Base-by-base conservation (phyloP, 2,329 filamentous ascomycete species). In the Colletotrichum noveboracense region DNA sequence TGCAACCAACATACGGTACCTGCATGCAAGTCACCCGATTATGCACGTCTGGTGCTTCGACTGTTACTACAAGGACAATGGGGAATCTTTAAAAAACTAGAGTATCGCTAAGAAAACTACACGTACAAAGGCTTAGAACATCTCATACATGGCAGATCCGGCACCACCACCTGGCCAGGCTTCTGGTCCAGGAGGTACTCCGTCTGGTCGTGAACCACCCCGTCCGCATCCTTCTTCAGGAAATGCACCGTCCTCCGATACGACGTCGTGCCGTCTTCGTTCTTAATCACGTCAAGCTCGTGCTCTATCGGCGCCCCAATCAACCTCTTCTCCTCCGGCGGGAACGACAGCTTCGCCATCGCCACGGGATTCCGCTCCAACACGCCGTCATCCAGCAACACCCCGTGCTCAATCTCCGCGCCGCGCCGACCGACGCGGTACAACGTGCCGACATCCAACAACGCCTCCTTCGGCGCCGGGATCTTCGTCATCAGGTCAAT, bases 401-500 rank as follows among this genome's bases (percentile, higher is more conserved):
- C 64, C 5, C 75, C 68, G 61, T 77, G 75, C 43, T 77, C 75
- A 24, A 77, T 36, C 43, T 77, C 75, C 18, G 68, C 52, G 1
- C 64, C 61, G 21, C 69, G 68, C 6, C 75, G 12, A 3, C 64
- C 67, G n/a, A 77, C 55, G 1, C 75, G 52, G 16, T 70, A 77
- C 10, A 77, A 9, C 3, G 73, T 77, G 24, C 69, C 72, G 10
- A 66, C 52, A 7, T 71, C 72, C 5, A 60, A 16, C 7, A 71
- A 24, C 1, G 68, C 68, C n/a, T 75, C 68, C n/a, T 75, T 75
- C 3, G 87, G 82, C n/a, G 71, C 66, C 0, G 66, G n/a, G 4
- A 75, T 14, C 56, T 28, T 66, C 10, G 21, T 38, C 71, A 76
- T 74, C 4, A 87, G 79, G 7, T 81, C 78, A 0, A 87, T 79